phyloP scores from a whole-genome alignment of 2,329 filamentous ascomycete genomes.

The Fusarium chuoi region DNA sequence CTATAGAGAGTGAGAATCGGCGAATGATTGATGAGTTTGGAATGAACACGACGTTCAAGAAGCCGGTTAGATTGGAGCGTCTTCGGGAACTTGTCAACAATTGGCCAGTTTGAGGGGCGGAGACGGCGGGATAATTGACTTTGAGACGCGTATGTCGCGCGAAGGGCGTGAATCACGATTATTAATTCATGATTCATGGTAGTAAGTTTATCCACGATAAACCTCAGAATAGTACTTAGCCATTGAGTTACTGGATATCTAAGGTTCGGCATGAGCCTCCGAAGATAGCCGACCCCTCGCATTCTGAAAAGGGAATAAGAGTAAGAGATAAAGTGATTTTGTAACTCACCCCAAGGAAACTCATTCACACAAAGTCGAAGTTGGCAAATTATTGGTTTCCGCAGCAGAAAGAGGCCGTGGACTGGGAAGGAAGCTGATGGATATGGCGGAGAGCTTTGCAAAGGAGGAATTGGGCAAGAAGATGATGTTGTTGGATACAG shows the following conservation, averaged over 20 bases:
- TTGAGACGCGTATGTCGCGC: background rate
- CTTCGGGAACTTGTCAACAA: background rate
- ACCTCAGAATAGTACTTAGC: background rate
- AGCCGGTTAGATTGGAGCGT: background rate
- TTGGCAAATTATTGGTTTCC: background rate
- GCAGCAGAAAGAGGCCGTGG: background rate
- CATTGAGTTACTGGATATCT: rapidly evolving
- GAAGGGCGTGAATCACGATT: background rate
- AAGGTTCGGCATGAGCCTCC: background rate
- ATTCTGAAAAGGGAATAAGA: background rate
- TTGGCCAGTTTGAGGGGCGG: background rate
- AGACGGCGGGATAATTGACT: background rate
- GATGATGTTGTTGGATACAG: constrained; percentile 2
- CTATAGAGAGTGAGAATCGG: background rate
- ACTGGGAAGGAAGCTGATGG: background rate
- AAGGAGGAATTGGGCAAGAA: background rate
- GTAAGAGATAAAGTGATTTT: background rate
- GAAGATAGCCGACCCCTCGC: background rate
- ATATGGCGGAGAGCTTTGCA: background rate
- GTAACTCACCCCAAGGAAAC: background rate
- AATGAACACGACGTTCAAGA: background rate
- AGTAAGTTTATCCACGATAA: background rate
- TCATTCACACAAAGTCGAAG: background rate
- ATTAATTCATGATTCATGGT: background rate
- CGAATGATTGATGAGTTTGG: background rate